Evolutionary conservation across 768 basidiomycete genomes (phyloP).

Genomic region (Mycena chlorophos): DNA sequence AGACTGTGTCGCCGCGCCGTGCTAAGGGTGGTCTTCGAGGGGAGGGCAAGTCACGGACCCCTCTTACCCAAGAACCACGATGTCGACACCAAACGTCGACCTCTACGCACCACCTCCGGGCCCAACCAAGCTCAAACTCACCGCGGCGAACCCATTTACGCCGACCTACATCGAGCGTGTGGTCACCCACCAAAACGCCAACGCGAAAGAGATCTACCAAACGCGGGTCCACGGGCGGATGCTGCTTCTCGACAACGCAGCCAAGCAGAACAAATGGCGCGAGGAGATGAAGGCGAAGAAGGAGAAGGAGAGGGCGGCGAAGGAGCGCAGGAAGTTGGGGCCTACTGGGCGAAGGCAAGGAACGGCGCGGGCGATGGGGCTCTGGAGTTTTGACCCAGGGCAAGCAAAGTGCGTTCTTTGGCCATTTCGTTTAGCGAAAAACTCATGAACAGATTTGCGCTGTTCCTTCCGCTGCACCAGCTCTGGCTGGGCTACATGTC

Average conservation of each 20-base stretch:
- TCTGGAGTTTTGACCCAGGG: slow-evolving; percentile 65
- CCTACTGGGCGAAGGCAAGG: slow-evolving; percentile 50
- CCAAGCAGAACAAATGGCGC: slow-evolving; percentile 52
- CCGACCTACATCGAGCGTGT: slow-evolving; percentile 62
- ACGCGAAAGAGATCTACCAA: slow-evolving; percentile 60
- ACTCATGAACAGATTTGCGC: slow-evolving; percentile 57
- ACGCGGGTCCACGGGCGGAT: slow-evolving; percentile 65
- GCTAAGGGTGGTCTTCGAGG: too few relatives aligned
- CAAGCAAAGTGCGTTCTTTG: slow-evolving; percentile 59
- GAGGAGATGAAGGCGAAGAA: slow-evolving; percentile 53
- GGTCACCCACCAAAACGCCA: slow-evolving; percentile 52
- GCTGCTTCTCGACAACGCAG: slow-evolving; percentile 70
- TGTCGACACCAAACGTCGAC: too few relatives aligned
- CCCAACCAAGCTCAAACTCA: slow-evolving; percentile 34
- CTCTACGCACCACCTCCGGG: slow-evolving; percentile 17
- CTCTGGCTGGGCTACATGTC: too few relatives aligned
- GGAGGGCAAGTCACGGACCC: too few relatives aligned
- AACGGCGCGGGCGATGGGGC: slow-evolving; percentile 50
- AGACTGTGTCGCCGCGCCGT: too few relatives aligned
- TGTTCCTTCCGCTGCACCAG: slow-evolving; percentile 74
- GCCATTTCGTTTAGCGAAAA: background rate
- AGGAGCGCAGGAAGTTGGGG: slow-evolving; percentile 46
- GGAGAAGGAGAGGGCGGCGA: slow-evolving; percentile 42
- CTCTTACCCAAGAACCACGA: too few relatives aligned
- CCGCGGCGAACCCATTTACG: slow-evolving; percentile 51